Base-by-base conservation (phyloP, 225 moss, liverwort and hornwort species). In the Takakia lepidozioides region DNA sequence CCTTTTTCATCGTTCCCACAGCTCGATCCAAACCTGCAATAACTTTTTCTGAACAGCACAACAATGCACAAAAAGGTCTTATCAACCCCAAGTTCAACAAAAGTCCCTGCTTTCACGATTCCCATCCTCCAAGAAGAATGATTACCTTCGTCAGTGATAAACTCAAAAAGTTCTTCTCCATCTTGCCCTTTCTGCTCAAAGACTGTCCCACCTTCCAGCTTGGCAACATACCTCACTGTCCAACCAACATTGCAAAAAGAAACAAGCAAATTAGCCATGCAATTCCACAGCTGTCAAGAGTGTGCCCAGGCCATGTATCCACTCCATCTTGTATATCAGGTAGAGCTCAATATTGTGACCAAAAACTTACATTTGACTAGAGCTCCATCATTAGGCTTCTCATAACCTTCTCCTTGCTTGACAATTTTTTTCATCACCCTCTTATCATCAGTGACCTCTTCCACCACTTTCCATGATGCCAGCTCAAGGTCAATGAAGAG, bases 81-180 rank as follows among this genome's bases (percentile, higher is more conserved):
- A n/a, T n/a, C n/a, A n/a, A n/a, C n/a, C n/a, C n/a, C n/a, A n/a
- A n/a, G n/a, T n/a, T n/a, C n/a, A n/a, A n/a, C n/a, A n/a, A n/a
- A n/a, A n/a, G n/a, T n/a, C n/a, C n/a, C n/a, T n/a, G n/a, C n/a
- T n/a, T n/a, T n/a, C n/a, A n/a, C n/a, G n/a, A n/a, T n/a, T n/a
- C n/a, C n/a, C n/a, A n/a, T n/a, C n/a, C n/a, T n/a, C n/a, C n/a
- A n/a, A n/a, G n/a, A n/a, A n/a, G n/a, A n/a, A n/a, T n/a, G n/a
- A n/a, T n/a, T 72, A 98, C 91, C 95, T 83, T 91, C 98, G 50
- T 98, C 98, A 7, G 72, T 81, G 30, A 79, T 61, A 22, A 98
- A 98, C 58, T 98, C 67, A 35, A 85, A 91, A 4, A 83, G 44
- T 7, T 85, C 81, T 52, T 87, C 74, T 39, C 52, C 84, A 42